Conservation (phyloP, 352 stramenopile genomes). For the Phytophthora nicotianae region DNA sequence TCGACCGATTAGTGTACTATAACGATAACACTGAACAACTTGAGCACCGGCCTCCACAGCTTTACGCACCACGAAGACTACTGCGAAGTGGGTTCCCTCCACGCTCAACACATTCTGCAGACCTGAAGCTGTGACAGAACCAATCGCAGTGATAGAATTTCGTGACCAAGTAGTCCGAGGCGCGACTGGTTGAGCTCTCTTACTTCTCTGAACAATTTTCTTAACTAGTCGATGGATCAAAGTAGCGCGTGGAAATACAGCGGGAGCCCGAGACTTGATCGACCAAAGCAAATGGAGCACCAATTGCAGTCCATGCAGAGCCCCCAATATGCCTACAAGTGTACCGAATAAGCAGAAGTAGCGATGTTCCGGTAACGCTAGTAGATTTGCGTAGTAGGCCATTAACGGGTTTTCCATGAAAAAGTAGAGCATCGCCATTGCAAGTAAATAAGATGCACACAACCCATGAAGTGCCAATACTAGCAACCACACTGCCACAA, state of each 20-base stretch:
- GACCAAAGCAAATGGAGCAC: conserved; percentile 20
- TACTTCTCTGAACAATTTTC: conserved; percentile 2
- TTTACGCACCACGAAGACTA: conserved; percentile 24
- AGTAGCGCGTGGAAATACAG: conserved; percentile 20
- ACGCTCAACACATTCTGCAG: conserved; percentile 22
- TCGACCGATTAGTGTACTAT: conserved; percentile 43
- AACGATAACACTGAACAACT: conserved; percentile 46
- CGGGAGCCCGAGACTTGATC: conserved; percentile 10
- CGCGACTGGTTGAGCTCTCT: neutral
- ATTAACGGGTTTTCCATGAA: conserved; percentile 48
- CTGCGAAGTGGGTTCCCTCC: conserved; percentile 26
- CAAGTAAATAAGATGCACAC: conserved; percentile 26
- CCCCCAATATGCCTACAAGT: conserved; percentile 29
- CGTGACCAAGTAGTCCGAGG: neutral
- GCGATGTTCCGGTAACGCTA: conserved; percentile 22
- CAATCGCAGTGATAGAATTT: conserved; percentile 12
- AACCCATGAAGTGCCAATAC: conserved; percentile 20
- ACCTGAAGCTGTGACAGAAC: conserved; percentile 5
- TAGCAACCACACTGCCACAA: conserved; percentile 23
- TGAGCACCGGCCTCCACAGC: conserved; percentile 26
- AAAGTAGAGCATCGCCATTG: conserved; percentile 33
- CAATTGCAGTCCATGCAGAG: conserved; percentile 20
- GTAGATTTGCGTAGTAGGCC: conserved; percentile 47
- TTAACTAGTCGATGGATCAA: conserved; percentile 12
- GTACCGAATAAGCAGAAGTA: conserved; percentile 37